A percentile compares a stretch with the other conserved stretches of the same genome.
These are phyloP conservation scores for Starmerella cellae DNA, from an alignment of 805 yeast species.

Conservation along the genomic window DNA sequence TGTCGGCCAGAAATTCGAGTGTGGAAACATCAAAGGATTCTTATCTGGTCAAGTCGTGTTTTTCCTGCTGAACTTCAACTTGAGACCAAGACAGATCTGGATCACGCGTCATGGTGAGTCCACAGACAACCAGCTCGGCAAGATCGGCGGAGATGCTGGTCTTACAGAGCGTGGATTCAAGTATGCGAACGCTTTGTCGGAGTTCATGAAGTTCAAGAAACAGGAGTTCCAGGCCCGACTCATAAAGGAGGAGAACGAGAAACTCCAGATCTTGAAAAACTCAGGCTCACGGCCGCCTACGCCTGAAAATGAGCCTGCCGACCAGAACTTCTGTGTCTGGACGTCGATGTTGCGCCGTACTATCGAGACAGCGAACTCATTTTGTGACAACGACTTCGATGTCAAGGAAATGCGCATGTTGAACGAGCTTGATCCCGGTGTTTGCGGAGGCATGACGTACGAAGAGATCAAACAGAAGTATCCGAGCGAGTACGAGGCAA, in stretches of 20 bases:
- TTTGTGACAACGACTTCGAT: slow-evolving; percentile 61
- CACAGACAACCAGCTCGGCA: slow-evolving; percentile 68
- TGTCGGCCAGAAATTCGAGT: slow-evolving; percentile 87
- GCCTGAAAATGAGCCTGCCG: slow-evolving; percentile 34
- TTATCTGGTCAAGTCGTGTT: slow-evolving; percentile 87
- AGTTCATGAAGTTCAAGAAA: slow-evolving; percentile 60
- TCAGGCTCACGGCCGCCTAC: slow-evolving; percentile 27
- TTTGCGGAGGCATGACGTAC: slow-evolving; percentile 85
- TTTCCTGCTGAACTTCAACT: slow-evolving; percentile 75
- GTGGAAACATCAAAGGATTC: slow-evolving; percentile 78
- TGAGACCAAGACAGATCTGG: slow-evolving; percentile 84
- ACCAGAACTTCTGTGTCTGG: slow-evolving; percentile 80
- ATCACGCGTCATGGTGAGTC: slow-evolving; percentile 92
- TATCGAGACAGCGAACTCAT: slow-evolving; percentile 61
- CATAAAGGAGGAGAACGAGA: slow-evolving; percentile 38
- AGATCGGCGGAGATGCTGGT: slow-evolving; percentile 82
- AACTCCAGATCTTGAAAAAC: slow-evolving; percentile 32
- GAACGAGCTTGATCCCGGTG: slow-evolving; percentile 88
- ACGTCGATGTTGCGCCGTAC: slow-evolving; percentile 75
- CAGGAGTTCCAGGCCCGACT: slow-evolving; percentile 53
- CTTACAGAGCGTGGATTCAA: slow-evolving; percentile 66
- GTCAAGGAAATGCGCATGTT: slow-evolving; percentile 84
- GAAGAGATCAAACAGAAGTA: slow-evolving; percentile 58
- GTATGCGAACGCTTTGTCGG: slow-evolving; percentile 59
- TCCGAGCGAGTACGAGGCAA: slow-evolving; percentile 68